Base-by-base conservation (phyloP, 441 rosid species). In the Gossypium lobatum region DNA sequence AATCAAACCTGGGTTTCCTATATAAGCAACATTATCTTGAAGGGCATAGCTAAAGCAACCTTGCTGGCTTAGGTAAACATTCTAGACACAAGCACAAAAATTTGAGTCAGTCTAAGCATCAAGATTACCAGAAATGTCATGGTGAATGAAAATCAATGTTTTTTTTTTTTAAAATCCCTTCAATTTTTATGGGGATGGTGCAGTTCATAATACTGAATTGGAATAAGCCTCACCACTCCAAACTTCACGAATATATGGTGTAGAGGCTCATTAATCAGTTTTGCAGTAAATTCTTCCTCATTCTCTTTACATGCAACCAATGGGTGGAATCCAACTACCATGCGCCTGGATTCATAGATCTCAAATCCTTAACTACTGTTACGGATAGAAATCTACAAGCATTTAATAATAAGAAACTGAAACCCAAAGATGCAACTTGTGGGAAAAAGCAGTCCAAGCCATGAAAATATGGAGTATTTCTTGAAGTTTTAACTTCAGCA, bases 281-380 rank as follows among this genome's bases (percentile, higher is more conserved):
- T 79, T 73, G 76, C 80, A 82, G 80, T 80, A 31, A 37, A 52
- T 26, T 59, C 68, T 55, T 77, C 78, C 23, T 64, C 76, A 4
- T 76, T 76, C 50, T 78, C 80, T 64, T 80, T 78, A 75, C 85
- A 81, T 28, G 73, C 54, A 69, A 79, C 72, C 78, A 86, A 70
- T 1, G 92, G 86, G 66, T 85, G 83, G 70, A 87, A 83, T 74
- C 95, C 98, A 63, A 80, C 81, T 31, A 88, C 86, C 28, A 93
- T 81, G 58, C 85, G 73, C 98, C 92, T 91, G 81, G 62, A 75
- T 79, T 80, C 74, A 72, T 54, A 64, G 66, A 72, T 63, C 3
- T 16, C 5, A 61, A 69, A 26, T 26, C 45, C 31, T 26, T 31
- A 14, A n/a, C 16, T 16, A 67, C n/a, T 25, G 11, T 18, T 14